Evolutionary conservation across 768 basidiomycete species (phyloP), one percentile per base, ranked within the genome.

Genomic region (Auriscalpium orientale): DNA sequence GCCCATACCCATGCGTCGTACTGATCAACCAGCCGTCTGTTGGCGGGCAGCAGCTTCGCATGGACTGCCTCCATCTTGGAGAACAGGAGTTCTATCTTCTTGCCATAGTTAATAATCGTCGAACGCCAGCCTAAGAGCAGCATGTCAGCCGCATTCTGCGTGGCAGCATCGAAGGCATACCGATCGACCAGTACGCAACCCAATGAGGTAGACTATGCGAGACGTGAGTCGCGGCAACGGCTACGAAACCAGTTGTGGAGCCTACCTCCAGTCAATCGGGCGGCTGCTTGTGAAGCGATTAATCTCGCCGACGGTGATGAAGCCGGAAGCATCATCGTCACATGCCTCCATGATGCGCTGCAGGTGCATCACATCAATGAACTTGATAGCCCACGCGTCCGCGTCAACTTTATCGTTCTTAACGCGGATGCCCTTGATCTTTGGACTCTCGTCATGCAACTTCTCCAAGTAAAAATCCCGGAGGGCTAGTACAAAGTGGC

Each of bases 381-480:
- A 43, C 18, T 43, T 43, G 18, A 43, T 43, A 43, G 40, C 40
- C 40, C 40, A 43, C 18, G 58, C 55, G 8, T 68, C 45, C 8
- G 64, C 64, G 66, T 66, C 68, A n/a, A 7, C 7, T 28, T 28
- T 28, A 28, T 28, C 28, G 28, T 28, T 28, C 28, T 28, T 28
- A 4, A 28, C 28, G 15, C 15, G 4, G 40, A 43, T 15, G 40
- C 13, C 40, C 40, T 13, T 59, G 43, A 45, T 66, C 64, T 13
- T 57, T 56, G 22, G 52, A 18, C 13, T 50, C 38, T 16, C 15
- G 55, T 20, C 50, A 20, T 58, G 56, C 16, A 57, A 57, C 46
- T 56, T 55, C 22, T 68, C 64, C 15, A 47, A 34, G 58, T 66
- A 67, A 56, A 68, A 65, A 51, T 71, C 69, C 8, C 64, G 62